Evolutionary conservation across 2,329 filamentous ascomycete genomes (phyloP), one percentile per base, ranked within the genome.

Genomic region (Ophiostoma quercus): DNA sequence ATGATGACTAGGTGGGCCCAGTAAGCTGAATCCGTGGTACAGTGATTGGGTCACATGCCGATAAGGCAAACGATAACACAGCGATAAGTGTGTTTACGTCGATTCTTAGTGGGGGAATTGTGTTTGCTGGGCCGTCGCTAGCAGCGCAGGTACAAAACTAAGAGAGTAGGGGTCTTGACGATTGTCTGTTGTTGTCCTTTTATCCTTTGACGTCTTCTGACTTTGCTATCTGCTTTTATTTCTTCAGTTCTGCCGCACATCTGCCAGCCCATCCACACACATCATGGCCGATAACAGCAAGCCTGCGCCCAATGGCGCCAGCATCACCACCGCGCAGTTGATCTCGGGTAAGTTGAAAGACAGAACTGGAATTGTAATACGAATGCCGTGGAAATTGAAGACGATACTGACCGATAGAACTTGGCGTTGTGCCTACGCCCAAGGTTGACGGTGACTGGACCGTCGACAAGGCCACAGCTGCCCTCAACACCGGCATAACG

Each of bases 401-500:
- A 41, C 12, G 9, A 39, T 9, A 39, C 25, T 25, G 25, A 39
- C 57, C 12, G 29, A 6, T 68, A 80, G 80, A 81, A 62, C 76
- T 79, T 19, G 79, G 76, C 8, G 70, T 77, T 41, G 78, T 81
- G 5, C 68, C 74, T 3, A 78, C 76, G 8, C 78, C 80, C 47
- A 76, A 81, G 71, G 76, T 86, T 29, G 76, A 79, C 2, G 84
- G 79, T 9, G 77, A 80, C 62, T 89, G 87, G 87, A 80, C 81
- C 0, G 84, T 87, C 5, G 81, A 85, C 68, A 84, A 85, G 74
- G 92, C 91, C 39, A 83, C 95, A 37, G 83, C 85, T 1, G 78
- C 83, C 12, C n/a, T 41, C 11, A 37, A 22, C 6, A 62, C 19
- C 37, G 84, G 85, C 71, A 85, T 84, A n/a, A 86, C 86, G 1